These are phyloP conservation scores for Sporothrix phasma DNA, from an alignment of 2,329 filamentous ascomycete genomes.

Conservation along the genomic window DNA sequence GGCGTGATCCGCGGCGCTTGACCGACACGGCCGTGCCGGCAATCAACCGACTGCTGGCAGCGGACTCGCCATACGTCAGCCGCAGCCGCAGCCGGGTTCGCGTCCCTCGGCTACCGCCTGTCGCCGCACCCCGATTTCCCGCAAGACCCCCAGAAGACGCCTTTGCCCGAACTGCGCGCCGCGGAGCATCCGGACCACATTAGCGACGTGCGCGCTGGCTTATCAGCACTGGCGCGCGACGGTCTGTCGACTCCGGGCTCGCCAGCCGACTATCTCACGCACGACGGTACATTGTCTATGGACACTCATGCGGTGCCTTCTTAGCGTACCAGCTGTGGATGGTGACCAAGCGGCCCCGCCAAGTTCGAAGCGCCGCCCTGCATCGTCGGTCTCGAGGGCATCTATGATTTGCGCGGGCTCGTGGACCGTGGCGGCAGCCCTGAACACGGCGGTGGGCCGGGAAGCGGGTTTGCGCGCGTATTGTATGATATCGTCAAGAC, in stretches of 20 bases:
- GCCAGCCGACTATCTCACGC: constrained; percentile 18
- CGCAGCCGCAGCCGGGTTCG: constrained; percentile 42
- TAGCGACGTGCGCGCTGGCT: constrained; percentile 42
- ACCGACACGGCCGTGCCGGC: constrained; percentile 37
- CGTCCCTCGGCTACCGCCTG: constrained; percentile 56
- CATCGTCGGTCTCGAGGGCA: constrained; percentile 53
- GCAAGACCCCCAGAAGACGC: constrained; percentile 31
- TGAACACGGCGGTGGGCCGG: constrained; percentile 39
- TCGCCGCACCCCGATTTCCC: constrained; percentile 42
- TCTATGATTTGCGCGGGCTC: constrained; percentile 54
- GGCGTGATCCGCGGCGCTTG: constrained; percentile 47
- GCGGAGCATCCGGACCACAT: constrained; percentile 53
- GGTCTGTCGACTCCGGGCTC: constrained; percentile 18
- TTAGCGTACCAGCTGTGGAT: constrained; percentile 52
- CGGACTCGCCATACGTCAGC: constrained; percentile 33
- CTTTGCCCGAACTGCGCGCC: constrained; percentile 27
- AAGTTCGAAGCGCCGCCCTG: constrained; percentile 25
- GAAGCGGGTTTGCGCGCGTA: constrained; percentile 31
- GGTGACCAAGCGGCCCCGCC: constrained; percentile 10
- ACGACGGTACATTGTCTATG: constrained; percentile 43
- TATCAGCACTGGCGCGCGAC: constrained; percentile 35
- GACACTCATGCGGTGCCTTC: constrained; percentile 55
- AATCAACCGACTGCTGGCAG: constrained; percentile 13
- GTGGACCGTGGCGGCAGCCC: constrained; percentile 33
- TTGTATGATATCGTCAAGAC: constrained; percentile 22